Conservation (phyloP, 331 rosid species). For the Prunus yedoensis region DNA sequence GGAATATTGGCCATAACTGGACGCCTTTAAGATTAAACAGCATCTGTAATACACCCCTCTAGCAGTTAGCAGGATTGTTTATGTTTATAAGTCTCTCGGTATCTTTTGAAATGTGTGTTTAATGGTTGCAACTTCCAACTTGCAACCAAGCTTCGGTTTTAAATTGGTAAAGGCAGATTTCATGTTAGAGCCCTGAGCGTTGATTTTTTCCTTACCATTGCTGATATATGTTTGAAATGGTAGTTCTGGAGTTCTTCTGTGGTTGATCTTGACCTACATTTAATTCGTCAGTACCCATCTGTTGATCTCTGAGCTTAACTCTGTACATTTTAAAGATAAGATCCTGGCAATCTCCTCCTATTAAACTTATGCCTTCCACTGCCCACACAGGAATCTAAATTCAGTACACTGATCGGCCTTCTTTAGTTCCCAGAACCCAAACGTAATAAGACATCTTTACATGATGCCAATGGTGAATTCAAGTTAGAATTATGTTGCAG, state of each 20-base stretch:
- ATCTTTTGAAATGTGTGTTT: neutral
- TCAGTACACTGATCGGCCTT: neutral
- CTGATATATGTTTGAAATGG: neutral
- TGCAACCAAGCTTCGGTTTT: neutral
- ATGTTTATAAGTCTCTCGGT: neutral
- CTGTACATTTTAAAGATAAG: neutral
- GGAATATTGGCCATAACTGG: neutral
- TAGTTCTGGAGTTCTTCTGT: constrained; percentile 9
- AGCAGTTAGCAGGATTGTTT: neutral
- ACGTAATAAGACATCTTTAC: neutral
- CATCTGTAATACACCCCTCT: neutral
- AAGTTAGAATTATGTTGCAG: neutral
- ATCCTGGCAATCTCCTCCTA: neutral
- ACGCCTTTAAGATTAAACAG: neutral
- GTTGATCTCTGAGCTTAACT: constrained; percentile 10
- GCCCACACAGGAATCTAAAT: neutral
- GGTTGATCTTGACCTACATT: neutral
- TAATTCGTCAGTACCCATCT: neutral
- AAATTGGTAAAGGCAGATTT: neutral
- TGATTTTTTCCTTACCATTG: neutral
- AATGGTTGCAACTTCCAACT: neutral
- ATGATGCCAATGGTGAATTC: neutral
- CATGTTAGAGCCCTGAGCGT: neutral
- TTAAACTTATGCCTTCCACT: neutral
- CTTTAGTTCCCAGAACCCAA: neutral